Percentiles rank a stretch among this genome's conserved stretches.
phyloP scores from a whole-genome alignment of 176 grass and related monocot species.

The Bothriochloa decipiens region DNA sequence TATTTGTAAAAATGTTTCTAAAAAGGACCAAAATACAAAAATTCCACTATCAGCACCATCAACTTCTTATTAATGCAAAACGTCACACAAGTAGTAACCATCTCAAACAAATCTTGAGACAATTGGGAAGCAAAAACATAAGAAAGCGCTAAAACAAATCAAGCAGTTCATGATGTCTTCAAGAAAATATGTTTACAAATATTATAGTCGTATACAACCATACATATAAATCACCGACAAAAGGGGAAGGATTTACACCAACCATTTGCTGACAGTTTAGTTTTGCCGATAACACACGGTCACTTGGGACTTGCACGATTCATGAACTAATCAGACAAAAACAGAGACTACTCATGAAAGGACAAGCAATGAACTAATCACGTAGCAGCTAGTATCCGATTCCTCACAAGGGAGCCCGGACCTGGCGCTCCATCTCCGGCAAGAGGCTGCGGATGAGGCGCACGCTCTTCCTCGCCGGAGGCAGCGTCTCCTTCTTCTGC shows the following conservation, averaged over 20 bases:
- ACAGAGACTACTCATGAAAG: background rate
- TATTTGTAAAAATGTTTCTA: no score
- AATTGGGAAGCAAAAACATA: background rate
- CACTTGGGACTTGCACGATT: background rate
- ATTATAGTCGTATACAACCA: background rate
- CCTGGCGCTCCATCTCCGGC: background rate
- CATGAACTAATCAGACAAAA: constrained; percentile 23
- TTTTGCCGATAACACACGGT: background rate
- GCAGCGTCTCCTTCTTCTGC: background rate
- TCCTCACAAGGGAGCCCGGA: background rate
- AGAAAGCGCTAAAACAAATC: no score
- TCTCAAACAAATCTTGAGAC: background rate
- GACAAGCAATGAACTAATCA: background rate
- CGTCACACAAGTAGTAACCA: background rate
- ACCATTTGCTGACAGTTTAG: background rate
- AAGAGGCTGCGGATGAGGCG: background rate
- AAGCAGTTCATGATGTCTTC: no score
- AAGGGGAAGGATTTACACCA: background rate
- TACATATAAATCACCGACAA: background rate
- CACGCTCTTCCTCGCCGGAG: background rate
- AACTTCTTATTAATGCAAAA: background rate
- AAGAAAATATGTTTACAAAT: background rate
- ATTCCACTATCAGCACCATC: background rate
- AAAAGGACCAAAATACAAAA: no score
- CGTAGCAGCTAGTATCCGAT: background rate